phyloP scores from a whole-genome alignment of 2,329 filamentous ascomycete species.

The Aspergillus pseudotamarii region DNA sequence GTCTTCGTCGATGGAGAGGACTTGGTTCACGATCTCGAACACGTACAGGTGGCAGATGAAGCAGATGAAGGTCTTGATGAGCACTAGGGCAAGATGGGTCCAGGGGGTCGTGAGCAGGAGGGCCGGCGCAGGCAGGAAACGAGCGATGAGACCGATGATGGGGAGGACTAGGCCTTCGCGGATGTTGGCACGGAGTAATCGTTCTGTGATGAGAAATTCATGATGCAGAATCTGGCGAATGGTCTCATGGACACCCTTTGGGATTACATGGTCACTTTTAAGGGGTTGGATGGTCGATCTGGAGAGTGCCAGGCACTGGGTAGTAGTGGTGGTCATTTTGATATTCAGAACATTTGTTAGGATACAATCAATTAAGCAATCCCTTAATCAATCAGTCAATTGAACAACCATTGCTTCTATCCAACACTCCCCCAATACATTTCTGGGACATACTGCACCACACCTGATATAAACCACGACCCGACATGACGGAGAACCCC shows the following conservation, averaged over 20 bases:
- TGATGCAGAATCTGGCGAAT: not conserved
- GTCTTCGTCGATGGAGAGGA: constrained; percentile 5
- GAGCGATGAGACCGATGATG: constrained; percentile 7
- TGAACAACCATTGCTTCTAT: not conserved
- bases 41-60: constrained; percentile 11
- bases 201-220: constrained; percentile 7
- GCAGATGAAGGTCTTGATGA: constrained; percentile 4
- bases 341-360: not conserved
- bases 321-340: not conserved
- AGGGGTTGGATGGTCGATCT: not conserved
- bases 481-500: not conserved
- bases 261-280: not conserved
- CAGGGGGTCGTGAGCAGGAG: constrained; percentile 3
- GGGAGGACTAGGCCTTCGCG: constrained; percentile 7
- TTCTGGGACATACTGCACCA: not conserved
- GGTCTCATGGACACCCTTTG: not conserved
- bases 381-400: not conserved
- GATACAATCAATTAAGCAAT: not conserved
- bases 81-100: not conserved
- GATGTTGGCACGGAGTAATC: constrained; percentile 4
- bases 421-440: not conserved
- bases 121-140: constrained; percentile 4
- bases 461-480: not conserved
- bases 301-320: not conserved
- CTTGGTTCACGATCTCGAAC: constrained; percentile 12